A percentile compares a stretch with the other conserved stretches of the same genome.
These are phyloP conservation scores for Talaromyces thailandensis DNA, from an alignment of 495 filamentous ascomycete species.

Conservation along the genomic window DNA sequence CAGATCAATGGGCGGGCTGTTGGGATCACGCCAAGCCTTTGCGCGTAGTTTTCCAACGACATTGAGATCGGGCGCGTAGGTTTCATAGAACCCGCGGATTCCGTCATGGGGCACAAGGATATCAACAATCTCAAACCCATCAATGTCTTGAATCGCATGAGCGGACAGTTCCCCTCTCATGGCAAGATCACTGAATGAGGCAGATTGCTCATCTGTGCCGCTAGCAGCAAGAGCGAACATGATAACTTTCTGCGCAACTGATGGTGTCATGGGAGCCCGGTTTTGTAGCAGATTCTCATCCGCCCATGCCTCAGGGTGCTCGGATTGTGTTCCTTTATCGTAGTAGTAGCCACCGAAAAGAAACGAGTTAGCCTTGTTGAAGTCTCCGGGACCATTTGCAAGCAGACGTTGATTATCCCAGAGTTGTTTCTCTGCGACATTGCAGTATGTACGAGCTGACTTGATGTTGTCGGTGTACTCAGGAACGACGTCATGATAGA, in stretches of 20 bases:
- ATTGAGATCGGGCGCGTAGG: constrained; percentile 23
- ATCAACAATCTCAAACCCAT: constrained; percentile 49
- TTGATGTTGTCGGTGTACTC: constrained; percentile 63
- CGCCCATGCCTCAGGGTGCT: constrained; percentile 23
- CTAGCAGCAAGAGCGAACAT: constrained; percentile 33
- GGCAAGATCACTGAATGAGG: constrained; percentile 18
- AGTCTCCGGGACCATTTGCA: constrained; percentile 54
- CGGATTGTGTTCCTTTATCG: constrained; percentile 17
- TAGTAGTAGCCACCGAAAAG: constrained; percentile 45
- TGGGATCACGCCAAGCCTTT: constrained; percentile 33
- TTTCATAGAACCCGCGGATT: constrained; percentile 31
- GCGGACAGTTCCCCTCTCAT: constrained; percentile 18
- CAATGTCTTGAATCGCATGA: constrained; percentile 30
- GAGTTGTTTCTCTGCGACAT: constrained; percentile 57
- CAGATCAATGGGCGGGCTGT: constrained; percentile 29
- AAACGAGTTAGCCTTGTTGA: constrained; percentile 60
- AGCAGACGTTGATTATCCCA: constrained; percentile 42
- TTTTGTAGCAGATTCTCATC: constrained; percentile 13
- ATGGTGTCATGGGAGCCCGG: constrained; percentile 23
- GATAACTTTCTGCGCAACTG: constrained; percentile 33
- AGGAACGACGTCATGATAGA: constrained; percentile 75
- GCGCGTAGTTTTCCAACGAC: constrained; percentile 36
- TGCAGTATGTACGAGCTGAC: constrained; percentile 58
- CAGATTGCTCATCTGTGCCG: constrained; percentile 27
- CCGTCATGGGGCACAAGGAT: constrained; percentile 32